Base-by-base conservation (phyloP, 148 eudicot genomes). In the Chenopodium quinoa region DNA sequence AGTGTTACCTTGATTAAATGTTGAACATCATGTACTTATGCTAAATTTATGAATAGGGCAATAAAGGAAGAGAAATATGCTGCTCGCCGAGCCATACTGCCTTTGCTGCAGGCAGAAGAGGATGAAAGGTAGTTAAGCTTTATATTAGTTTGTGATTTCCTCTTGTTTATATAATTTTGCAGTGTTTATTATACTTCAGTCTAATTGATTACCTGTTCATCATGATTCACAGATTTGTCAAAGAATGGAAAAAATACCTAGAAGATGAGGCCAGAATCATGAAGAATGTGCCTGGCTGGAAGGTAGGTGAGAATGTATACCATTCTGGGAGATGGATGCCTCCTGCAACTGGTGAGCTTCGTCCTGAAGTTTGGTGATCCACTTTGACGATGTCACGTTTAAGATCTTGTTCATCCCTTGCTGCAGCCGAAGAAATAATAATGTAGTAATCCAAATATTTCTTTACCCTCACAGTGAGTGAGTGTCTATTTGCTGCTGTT, bases 241-340 rank as follows among this genome's bases (percentile, higher is more conserved):
- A 90, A 85, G 99, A 95, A 85, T 95, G 99, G 99, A 93, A 79
- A 73, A 93, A 89, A 73, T 90, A 90, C 82, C 89, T 95, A 7
- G 99, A 90, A 75, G 92, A 93, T 50, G 99, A 95, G 86, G 97
- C 97, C 69, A 89, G 92, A 81, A 95, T 95, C 56, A 95, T 95
- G 97, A 93, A 93, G 85, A 90, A 95, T 60, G 99, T 95, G 60
- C 97, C 99, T 20, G 99, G 99, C 12, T 95, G 99, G 99, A 92
- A 93, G 88, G 99, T 95, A 25, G 99, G 99, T 71, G 93, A 95
- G 84, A 95, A 79, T 76, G 97, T 95, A 60, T 95, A 95, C 87
- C 58, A 95, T 90, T 95, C 99, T 52, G 99, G 99, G 31, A 88
- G 77, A 88, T 95, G 99, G 99, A 93, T 93, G 99, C 99, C 99